Evolutionary conservation across 2,329 filamentous ascomycete genomes (phyloP).

Genomic region (Polytolypa hystricis): DNA sequence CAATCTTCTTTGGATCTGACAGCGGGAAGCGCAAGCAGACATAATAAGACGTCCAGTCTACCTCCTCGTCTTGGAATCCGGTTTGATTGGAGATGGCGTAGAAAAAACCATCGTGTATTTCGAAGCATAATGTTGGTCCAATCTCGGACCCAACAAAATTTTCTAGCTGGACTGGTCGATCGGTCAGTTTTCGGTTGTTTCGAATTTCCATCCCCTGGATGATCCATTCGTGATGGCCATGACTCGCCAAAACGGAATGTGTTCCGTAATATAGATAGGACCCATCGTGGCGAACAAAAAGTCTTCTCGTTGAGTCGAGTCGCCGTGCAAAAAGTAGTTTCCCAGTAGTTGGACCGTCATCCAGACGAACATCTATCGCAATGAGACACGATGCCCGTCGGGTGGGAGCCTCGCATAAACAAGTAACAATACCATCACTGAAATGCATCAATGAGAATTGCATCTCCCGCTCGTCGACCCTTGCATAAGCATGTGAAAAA

Average conservation of each 20-base stretch:
- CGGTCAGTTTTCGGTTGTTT: slow-evolving; percentile 29
- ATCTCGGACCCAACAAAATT: slow-evolving; percentile 54
- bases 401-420: slow-evolving; percentile 40
- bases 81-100: slow-evolving; percentile 60
- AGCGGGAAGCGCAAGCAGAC: slow-evolving; percentile 54
- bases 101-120: slow-evolving; percentile 54
- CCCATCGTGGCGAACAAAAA: slow-evolving; percentile 57
- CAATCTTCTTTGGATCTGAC: slow-evolving; percentile 31
- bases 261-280: slow-evolving; percentile 56
- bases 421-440: slow-evolving; percentile 46
- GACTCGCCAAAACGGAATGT: slow-evolving; percentile 42
- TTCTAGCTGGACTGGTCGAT: slow-evolving; percentile 41
- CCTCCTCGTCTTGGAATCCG: slow-evolving; percentile 50
- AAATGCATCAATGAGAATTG: slow-evolving; percentile 48
- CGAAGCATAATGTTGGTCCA: slow-evolving; percentile 59
- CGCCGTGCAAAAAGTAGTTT: slow-evolving; percentile 32
- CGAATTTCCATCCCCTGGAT: slow-evolving; percentile 44
- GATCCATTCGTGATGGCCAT: slow-evolving; percentile 53
- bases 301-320: slow-evolving; percentile 40
- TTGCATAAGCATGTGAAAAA: slow-evolving; percentile 24
- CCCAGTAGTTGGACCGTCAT: slow-evolving; percentile 9
- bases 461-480: slow-evolving; percentile 27
- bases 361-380: slow-evolving; percentile 34
- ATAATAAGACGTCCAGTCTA: slow-evolving; percentile 60
- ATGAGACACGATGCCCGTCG: slow-evolving; percentile 42